phyloP scores from a whole-genome alignment of 805 yeast genomes.

The Sugiyamaella qingdaonensis region DNA sequence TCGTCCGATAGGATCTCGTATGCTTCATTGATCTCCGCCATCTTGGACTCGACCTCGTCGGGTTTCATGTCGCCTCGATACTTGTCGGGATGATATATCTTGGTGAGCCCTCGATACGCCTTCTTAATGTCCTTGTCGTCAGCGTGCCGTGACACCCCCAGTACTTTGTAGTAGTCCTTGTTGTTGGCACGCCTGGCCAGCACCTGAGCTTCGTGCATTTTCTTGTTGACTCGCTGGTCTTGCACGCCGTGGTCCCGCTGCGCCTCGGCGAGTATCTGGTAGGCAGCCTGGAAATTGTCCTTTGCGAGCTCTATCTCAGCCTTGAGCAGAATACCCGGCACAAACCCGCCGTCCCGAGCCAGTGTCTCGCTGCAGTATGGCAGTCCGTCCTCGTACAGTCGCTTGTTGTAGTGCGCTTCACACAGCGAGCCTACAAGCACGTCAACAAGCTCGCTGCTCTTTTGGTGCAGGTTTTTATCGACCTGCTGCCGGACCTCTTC shows the following conservation, averaged over 20 bases:
- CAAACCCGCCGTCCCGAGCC: slow-evolving; percentile 28
- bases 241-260: slow-evolving; percentile 15
- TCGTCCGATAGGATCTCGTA: slow-evolving; percentile 77
- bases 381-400: slow-evolving; percentile 28
- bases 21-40: slow-evolving; percentile 91
- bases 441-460: slow-evolving; percentile 18
- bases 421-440: slow-evolving; percentile 40
- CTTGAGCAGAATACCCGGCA: slow-evolving; percentile 34
- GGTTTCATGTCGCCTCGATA: slow-evolving; percentile 63
- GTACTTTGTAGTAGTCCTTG: slow-evolving; percentile 74
- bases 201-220: slow-evolving; percentile 22
- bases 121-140: slow-evolving; percentile 67
- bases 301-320: slow-evolving; percentile 18
- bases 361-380: slow-evolving; percentile 28
- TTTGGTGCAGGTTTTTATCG: slow-evolving; percentile 3
- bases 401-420: slow-evolving; percentile 36
- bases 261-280: slow-evolving; percentile 16
- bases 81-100: slow-evolving; percentile 90
- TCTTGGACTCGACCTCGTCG: slow-evolving; percentile 71
- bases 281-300: slow-evolving; percentile 23
- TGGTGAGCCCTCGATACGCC: slow-evolving; percentile 74
- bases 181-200: slow-evolving; percentile 33
- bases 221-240: slow-evolving; percentile 17
- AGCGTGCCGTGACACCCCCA: slow-evolving; percentile 66
- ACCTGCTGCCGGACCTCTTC: slow-evolving; percentile 18